Percentiles rank a stretch among this genome's conserved stretches.
These are phyloP conservation scores for Geoglossum cookeanum DNA, from an alignment of 2,329 filamentous ascomycete species.

Conservation along the genomic window DNA sequence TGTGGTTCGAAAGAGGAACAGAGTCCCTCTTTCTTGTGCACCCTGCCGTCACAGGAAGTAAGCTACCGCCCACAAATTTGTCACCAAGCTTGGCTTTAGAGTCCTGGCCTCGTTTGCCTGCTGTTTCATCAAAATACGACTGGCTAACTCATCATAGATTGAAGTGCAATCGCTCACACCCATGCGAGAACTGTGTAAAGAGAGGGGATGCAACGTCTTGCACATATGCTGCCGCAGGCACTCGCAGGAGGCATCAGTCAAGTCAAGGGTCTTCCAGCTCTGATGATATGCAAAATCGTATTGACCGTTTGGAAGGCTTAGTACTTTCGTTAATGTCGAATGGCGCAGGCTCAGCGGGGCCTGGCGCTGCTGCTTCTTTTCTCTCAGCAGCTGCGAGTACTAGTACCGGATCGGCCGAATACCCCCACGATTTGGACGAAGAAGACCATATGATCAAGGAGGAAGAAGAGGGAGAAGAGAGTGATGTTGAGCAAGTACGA, in stretches of 20 bases:
- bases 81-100: conserved; percentile 16
- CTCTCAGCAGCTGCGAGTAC: conserved; percentile 12
- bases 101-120: conserved; percentile 2
- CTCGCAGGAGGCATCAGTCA: conserved; percentile 49
- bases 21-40: conserved; percentile 78
- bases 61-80: conserved; percentile 15
- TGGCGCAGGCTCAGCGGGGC: conserved; percentile 43
- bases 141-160: conserved; percentile 33
- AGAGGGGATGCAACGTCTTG: conserved; percentile 65
- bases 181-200: conserved; percentile 89
- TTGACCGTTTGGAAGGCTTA: conserved; percentile 81
- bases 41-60: conserved; percentile 86
- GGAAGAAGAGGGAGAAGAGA: conserved; percentile 38
- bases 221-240: conserved; percentile 52
- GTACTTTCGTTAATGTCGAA: conserved; percentile 90
- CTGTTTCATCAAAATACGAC: conserved; percentile 11
- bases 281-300: conserved; percentile 97
- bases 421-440: conserved; percentile 17
- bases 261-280: conserved; percentile 43
- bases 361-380: conserved; percentile 35
- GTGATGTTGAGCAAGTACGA: conserved; percentile 50
- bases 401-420: conserved; percentile 18
- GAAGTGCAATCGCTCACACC: conserved; percentile 83
- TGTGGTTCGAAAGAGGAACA: conserved; percentile 78
- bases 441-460: conserved; percentile 25